Conservation (phyloP, 1,284 basidiomycete species). For the Cystobasidiaceae sp. region DNA sequence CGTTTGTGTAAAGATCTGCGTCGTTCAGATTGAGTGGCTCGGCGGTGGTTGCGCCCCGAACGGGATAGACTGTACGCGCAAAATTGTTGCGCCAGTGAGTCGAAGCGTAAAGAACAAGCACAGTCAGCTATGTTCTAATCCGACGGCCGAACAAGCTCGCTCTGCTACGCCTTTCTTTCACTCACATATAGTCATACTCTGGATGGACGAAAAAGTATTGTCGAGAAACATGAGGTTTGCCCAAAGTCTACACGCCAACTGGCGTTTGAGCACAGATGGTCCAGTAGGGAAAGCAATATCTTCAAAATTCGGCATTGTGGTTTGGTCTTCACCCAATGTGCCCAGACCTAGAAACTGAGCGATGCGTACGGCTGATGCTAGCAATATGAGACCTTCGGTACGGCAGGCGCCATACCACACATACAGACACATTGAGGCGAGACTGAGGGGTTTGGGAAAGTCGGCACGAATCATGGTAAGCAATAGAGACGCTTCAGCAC, state of each 20-base stretch:
- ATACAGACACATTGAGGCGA: background rate
- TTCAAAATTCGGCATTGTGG: slow-evolving; percentile 12
- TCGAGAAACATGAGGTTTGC: background rate
- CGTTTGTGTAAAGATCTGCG: background rate
- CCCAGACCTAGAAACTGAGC: slow-evolving; percentile 13
- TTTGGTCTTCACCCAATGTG: slow-evolving; percentile 15
- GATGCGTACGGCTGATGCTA: slow-evolving; percentile 9
- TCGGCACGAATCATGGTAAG: background rate
- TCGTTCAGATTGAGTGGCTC: slow-evolving; percentile 5
- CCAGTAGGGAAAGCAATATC: slow-evolving; percentile 22
- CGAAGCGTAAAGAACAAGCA: background rate
- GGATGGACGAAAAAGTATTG: slow-evolving; percentile 8
- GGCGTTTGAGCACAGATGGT: slow-evolving; percentile 1
- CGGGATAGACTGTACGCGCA: slow-evolving; percentile 3
- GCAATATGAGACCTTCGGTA: slow-evolving; percentile 1
- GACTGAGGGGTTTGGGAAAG: background rate
- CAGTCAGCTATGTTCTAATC: background rate
- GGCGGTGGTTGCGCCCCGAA: slow-evolving; percentile 6
- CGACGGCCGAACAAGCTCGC: background rate
- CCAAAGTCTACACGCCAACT: slow-evolving; percentile 5
- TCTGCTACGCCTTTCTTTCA: background rate
- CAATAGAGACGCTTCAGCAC: background rate
- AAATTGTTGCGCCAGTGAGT: background rate
- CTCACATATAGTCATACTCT: slow-evolving; percentile 11
- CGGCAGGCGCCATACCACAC: slow-evolving; percentile 5